Evolutionary conservation across 2,329 filamentous ascomycete genomes (phyloP), one percentile per base, ranked within the genome.

Genomic region (Pseudogymnoascus sp.): DNA sequence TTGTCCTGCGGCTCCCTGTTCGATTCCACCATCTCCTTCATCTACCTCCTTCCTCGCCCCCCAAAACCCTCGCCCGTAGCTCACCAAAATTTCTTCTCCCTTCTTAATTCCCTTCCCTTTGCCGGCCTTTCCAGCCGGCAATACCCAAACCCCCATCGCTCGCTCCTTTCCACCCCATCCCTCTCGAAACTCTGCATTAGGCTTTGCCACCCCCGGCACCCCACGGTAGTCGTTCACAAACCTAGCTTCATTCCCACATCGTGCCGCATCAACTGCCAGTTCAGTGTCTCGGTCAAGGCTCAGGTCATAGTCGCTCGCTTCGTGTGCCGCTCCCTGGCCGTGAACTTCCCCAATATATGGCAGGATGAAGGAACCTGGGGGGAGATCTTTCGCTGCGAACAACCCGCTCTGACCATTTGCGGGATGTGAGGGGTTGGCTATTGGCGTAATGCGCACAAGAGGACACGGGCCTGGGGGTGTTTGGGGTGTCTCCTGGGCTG

Each of bases 61-160:
- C 83, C 85, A 88, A 65, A 88, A 87, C 0, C 85, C 85, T 70
- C 84, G 87, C 5, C 84, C 85, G 67, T 88, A 87, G 65, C 82
- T 86, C 11, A 88, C 82, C 59, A 87, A 69, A 60, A 88, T 82
- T 75, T 88, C 85, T 63, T 85, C 78, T 1, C 84, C 84, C 72
- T 81, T 84, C 57, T 69, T 77, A 28, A 86, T 79, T 1, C 78
- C 73, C 61, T 65, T 64, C 63, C 68, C 62, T 53, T 61, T 60
- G 57, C 70, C 12, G 73, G 74, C 30, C 69, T 69, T 73, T 73
- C 77, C 74, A 6, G 74, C 75, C 0, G 74, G 74, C 35, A 84
- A 66, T 11, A 84, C 83, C 74, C 80, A 85, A 12, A 86, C 79
- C 0, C 78, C 82, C 74, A 86, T 84, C 14, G 78, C 80, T 53